Evolutionary conservation across 352 stramenopile species (phyloP).

Genomic region (Peronospora farinosa): DNA sequence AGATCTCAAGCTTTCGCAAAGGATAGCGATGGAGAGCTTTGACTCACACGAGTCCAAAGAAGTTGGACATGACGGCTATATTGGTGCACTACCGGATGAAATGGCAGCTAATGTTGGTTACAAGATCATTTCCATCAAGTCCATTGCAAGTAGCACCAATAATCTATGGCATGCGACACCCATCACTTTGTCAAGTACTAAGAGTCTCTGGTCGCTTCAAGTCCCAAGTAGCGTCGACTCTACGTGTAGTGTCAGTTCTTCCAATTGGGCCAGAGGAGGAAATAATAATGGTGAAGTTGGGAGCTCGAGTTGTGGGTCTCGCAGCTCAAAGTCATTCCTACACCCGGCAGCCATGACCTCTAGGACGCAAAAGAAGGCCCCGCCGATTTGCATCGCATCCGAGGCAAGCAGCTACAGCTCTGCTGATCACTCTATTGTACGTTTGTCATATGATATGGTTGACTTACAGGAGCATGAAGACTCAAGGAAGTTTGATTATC

Average conservation of each 20-base stretch:
- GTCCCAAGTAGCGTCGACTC: conserved; percentile 20
- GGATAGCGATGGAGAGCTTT: conserved; percentile 9
- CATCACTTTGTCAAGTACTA: conserved; percentile 10
- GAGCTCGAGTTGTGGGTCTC: conserved; percentile 11
- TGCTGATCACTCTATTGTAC: conserved; percentile 15
- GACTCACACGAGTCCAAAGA: conserved; percentile 25
- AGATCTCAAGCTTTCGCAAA: conserved; percentile 11
- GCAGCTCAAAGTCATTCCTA: conserved; percentile 44
- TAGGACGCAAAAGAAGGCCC: conserved; percentile 11
- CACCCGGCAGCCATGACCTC: conserved; percentile 31
- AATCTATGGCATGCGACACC: conserved; percentile 18
- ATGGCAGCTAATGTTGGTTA: conserved; percentile 15
- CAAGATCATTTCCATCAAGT: conserved; percentile 63
- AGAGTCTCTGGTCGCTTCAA: conserved; percentile 15
- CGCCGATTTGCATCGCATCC: conserved; percentile 30
- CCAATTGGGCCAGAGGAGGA: conserved; percentile 5
- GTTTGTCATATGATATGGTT: conserved; percentile 6
- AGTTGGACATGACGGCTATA: conserved; percentile 19
- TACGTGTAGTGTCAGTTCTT: conserved; percentile 14
- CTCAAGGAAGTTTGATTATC: conserved; percentile 20
- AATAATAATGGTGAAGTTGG: conserved; percentile 5
- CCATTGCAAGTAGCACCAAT: conserved; percentile 29
- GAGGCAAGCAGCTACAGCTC: conserved; percentile 46
- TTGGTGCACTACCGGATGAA: conserved; percentile 21
- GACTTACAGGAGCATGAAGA: conserved; percentile 31